These are phyloP conservation scores for Lentinula detonsa DNA, from an alignment of 768 basidiomycete genomes.

Conservation along the genomic window DNA sequence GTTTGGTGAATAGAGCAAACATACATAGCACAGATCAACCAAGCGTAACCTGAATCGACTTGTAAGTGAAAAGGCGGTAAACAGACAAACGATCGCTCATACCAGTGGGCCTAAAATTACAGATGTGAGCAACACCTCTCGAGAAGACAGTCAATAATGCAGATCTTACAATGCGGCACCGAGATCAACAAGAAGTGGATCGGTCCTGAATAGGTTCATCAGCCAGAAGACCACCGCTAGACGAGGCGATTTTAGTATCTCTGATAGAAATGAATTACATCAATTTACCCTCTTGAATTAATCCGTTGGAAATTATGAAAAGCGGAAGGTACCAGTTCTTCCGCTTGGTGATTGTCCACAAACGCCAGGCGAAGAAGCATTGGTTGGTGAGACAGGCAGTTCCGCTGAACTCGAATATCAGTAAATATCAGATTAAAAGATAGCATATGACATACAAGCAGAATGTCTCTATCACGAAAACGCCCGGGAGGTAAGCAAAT, in stretches of 20 bases:
- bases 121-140: too few relatives aligned
- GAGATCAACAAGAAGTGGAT: neutral
- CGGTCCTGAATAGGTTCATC: neutral
- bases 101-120: constrained; percentile 1
- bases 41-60: neutral
- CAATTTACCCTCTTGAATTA: neutral
- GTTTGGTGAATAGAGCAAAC: neutral
- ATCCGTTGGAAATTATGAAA: neutral
- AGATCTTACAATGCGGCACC: neutral
- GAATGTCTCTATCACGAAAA: constrained; percentile 1
- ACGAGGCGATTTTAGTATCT: neutral
- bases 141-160: neutral
- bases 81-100: neutral
- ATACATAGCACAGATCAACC: constrained; percentile 2
- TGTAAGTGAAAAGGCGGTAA: neutral
- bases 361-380: constrained; percentile 4
- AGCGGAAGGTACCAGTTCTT: constrained; percentile 2
- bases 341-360: constrained; percentile 4
- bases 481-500: neutral
- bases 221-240: constrained; percentile 1
- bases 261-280: too few relatives aligned
- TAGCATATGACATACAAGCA: neutral
- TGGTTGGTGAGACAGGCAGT: constrained; percentile 1
- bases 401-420: neutral
- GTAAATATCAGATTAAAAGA: neutral